phyloP scores from a whole-genome alignment of 2,329 filamentous ascomycete species.

The Apiospora hydei region DNA sequence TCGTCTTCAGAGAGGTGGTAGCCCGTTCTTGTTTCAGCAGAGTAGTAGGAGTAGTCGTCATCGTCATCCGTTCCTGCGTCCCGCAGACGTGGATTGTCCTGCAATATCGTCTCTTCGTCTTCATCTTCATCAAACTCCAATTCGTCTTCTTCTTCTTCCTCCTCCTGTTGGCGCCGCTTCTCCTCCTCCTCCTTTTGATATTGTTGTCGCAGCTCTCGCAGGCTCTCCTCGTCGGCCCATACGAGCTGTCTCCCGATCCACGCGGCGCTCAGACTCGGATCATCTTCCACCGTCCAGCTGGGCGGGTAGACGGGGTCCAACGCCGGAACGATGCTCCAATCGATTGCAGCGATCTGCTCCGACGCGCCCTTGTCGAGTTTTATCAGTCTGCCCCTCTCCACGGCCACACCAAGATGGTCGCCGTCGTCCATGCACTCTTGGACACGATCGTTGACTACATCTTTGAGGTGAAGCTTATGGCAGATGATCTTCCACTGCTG shows the following conservation, averaged over 20 bases:
- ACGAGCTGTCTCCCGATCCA: conserved; percentile 15
- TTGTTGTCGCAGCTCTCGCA: not conserved
- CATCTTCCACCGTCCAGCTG: conserved; percentile 5
- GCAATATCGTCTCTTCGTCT: not conserved
- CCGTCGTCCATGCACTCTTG: not conserved
- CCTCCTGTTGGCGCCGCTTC: not conserved
- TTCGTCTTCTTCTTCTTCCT: not conserved
- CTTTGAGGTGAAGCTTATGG: too few relatives aligned
- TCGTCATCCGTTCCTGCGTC: not conserved
- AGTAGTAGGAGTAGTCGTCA: not conserved
- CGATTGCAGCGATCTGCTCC: not conserved
- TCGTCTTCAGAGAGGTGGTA: not conserved
- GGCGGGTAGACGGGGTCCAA: conserved; percentile 3
- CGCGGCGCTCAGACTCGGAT: conserved; percentile 4
- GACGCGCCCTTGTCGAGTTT: not conserved
- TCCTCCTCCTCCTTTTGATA: not conserved
- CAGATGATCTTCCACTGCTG: not conserved
- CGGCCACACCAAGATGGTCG: not conserved
- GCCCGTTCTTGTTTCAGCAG: not conserved
- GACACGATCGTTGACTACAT: not conserved
- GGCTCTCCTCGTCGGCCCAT: conserved; percentile 13
- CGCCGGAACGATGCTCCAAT: not conserved
- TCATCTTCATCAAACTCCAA: not conserved
- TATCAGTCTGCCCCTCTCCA: not conserved
- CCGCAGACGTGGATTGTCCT: not conserved